A percentile compares a stretch with the other conserved stretches of the same genome.
These are phyloP conservation scores for Diplodia corticola DNA, from an alignment of 2,329 filamentous ascomycete species.

Conservation along the genomic window DNA sequence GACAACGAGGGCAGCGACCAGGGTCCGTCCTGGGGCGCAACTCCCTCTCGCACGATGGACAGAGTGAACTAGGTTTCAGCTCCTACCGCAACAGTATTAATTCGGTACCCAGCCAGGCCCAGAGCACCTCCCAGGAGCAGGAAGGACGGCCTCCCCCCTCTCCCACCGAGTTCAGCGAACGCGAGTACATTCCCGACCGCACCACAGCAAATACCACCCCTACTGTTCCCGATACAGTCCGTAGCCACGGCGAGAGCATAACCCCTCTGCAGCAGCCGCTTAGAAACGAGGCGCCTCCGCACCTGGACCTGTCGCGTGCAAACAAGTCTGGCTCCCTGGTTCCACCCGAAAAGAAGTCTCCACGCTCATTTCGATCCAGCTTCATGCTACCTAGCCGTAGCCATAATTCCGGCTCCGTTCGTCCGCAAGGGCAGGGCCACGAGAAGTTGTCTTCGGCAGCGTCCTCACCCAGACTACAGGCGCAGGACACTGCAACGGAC, in stretches of 20 bases:
- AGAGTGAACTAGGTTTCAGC: constrained; percentile 35
- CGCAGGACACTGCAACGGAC: constrained; percentile 45
- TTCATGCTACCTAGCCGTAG: constrained; percentile 63
- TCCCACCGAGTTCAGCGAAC: constrained; percentile 77
- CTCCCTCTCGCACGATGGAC: constrained; percentile 36
- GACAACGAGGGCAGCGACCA: constrained; percentile 70
- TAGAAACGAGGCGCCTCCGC: constrained; percentile 40
- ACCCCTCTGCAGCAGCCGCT: constrained; percentile 66
- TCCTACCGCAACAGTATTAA: constrained; percentile 41
- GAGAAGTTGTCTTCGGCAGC: constrained; percentile 82
- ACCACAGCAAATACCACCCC: constrained; percentile 74
- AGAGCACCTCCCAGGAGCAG: neutral
- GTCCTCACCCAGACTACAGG: constrained; percentile 67
- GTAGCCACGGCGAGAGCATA: constrained; percentile 74
- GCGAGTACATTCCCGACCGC: constrained; percentile 64
- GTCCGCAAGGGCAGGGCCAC: constrained; percentile 55
- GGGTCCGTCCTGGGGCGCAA: constrained; percentile 39
- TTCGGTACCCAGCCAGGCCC: constrained; percentile 31
- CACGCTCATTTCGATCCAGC: constrained; percentile 21
- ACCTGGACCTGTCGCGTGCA: constrained; percentile 61
- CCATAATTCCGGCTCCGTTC: constrained; percentile 47
- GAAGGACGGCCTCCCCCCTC: constrained; percentile 60
- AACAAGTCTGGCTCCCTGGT: constrained; percentile 13
- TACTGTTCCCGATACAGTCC: constrained; percentile 57
- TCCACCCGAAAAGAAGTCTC: constrained; percentile 11